Conservation (phyloP, 768 basidiomycete species). For the Trametes gibbosa region DNA sequence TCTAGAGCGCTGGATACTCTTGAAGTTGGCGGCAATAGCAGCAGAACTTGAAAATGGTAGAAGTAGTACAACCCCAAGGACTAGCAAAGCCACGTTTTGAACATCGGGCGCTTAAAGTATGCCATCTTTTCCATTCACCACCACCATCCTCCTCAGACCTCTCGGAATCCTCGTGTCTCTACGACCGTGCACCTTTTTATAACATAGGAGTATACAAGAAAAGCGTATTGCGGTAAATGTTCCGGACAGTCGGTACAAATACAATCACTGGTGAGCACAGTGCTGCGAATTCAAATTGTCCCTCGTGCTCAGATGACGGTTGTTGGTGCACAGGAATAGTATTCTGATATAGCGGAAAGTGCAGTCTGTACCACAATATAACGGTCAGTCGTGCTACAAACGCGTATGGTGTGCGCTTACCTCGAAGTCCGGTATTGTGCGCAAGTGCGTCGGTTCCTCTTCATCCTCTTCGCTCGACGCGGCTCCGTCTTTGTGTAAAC, state of each 20-base stretch:
- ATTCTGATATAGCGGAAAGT: slow-evolving; percentile 1
- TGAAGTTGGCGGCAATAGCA: too few relatives aligned
- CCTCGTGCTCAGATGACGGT: background rate
- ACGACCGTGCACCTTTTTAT: too few relatives aligned
- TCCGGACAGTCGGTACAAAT: background rate
- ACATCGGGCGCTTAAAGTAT: background rate
- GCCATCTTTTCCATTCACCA: background rate
- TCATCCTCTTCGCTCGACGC: background rate
- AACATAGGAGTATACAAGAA: too few relatives aligned
- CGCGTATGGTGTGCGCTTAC: background rate
- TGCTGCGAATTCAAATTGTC: background rate
- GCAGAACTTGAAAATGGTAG: too few relatives aligned
- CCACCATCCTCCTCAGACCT: background rate
- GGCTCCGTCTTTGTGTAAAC: background rate
- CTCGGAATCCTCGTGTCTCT: too few relatives aligned
- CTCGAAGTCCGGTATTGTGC: slow-evolving; percentile 13
- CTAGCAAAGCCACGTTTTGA: too few relatives aligned
- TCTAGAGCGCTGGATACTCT: too few relatives aligned
- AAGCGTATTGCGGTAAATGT: too few relatives aligned
- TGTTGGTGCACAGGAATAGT: background rate
- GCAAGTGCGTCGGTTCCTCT: background rate
- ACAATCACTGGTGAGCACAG: background rate
- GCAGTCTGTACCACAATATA: background rate
- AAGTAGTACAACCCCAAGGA: too few relatives aligned
- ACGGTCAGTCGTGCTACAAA: background rate